Conservation (phyloP, 306 rosid species). For the Inga oerstediana region DNA sequence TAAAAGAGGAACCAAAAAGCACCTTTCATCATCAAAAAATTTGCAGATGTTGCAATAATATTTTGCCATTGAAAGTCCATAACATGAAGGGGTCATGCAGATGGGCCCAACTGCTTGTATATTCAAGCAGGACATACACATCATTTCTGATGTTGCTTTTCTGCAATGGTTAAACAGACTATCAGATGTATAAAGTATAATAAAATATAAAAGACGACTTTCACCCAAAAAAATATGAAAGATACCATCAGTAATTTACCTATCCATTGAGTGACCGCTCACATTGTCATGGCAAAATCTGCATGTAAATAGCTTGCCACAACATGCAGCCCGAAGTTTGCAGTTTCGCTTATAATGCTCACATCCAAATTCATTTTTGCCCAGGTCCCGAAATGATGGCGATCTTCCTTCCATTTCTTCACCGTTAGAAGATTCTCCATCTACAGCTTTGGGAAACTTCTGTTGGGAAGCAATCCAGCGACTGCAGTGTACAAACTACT, state of each 20-base stretch:
- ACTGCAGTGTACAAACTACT: slow-evolving; percentile 49
- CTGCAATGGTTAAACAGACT: slow-evolving; percentile 50
- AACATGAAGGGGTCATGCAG: slow-evolving; percentile 89
- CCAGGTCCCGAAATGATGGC: slow-evolving; percentile 70
- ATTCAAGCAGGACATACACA: slow-evolving; percentile 88
- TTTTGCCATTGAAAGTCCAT: slow-evolving; percentile 85
- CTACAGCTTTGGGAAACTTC: slow-evolving; percentile 67
- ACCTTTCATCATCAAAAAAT: slow-evolving; percentile 99
- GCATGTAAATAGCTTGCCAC: slow-evolving; percentile 90
- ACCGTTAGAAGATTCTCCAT: slow-evolving; percentile 66
- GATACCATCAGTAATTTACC: slow-evolving; percentile 54
- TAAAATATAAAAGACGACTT: slow-evolving; percentile 26
- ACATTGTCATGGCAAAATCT: slow-evolving; percentile 98
- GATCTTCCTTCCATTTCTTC: slow-evolving; percentile 64
- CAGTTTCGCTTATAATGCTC: slow-evolving; percentile 99
- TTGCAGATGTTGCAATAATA: slow-evolving; percentile 91
- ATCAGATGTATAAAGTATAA: slow-evolving; percentile 33
- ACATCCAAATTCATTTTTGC: slow-evolving; percentile 77
- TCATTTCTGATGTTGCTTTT: slow-evolving; percentile 87
- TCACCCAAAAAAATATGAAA: slow-evolving; percentile 19
- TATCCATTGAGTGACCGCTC: slow-evolving; percentile 98
- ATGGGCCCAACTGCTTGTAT: slow-evolving; percentile 81
- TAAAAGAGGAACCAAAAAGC: slow-evolving; percentile 25
- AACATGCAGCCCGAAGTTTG: slow-evolving; percentile 97
- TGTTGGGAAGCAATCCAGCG: slow-evolving; percentile 99